A percentile compares a stretch with the other conserved stretches of the same genome.
These are phyloP conservation scores for Podospora didyma DNA, from an alignment of 495 filamentous ascomycete species.

Conservation along the genomic window DNA sequence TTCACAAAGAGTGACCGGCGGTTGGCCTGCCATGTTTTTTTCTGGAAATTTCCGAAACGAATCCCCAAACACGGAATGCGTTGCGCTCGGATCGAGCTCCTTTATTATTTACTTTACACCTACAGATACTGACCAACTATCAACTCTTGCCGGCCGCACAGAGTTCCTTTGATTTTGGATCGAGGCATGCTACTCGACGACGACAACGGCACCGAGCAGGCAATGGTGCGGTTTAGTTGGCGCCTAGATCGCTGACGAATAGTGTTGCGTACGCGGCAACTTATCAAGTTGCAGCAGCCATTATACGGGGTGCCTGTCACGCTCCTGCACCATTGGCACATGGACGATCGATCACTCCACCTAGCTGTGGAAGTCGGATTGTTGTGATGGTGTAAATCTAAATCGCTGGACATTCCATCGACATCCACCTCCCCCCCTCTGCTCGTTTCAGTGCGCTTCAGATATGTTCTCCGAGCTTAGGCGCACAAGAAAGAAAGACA, in stretches of 20 bases:
- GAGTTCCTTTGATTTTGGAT: background rate
- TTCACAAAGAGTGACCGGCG: background rate
- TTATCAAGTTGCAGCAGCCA: background rate
- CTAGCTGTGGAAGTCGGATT: no score
- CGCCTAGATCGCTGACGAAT: slow-evolving; percentile 5
- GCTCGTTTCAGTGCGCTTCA: no score
- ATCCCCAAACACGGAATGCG: slow-evolving; percentile 15
- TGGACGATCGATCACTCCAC: background rate
- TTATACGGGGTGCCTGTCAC: background rate
- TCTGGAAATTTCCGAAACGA: slow-evolving; percentile 15
- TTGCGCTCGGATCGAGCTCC: background rate
- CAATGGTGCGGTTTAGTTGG: background rate
- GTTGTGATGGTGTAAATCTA: no score
- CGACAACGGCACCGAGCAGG: background rate
- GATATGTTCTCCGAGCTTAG: background rate
- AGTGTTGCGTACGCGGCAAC: slow-evolving; percentile 10
- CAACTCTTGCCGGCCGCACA: background rate
- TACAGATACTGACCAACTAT: background rate
- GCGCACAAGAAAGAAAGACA: background rate
- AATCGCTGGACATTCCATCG: no score
- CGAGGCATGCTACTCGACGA: background rate
- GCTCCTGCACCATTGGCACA: background rate
- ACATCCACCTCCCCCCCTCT: no score
- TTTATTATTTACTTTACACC: background rate
- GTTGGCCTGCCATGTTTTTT: background rate